Base-by-base conservation (phyloP, 2,329 filamentous ascomycete genomes). In the Sporothrix phasma region DNA sequence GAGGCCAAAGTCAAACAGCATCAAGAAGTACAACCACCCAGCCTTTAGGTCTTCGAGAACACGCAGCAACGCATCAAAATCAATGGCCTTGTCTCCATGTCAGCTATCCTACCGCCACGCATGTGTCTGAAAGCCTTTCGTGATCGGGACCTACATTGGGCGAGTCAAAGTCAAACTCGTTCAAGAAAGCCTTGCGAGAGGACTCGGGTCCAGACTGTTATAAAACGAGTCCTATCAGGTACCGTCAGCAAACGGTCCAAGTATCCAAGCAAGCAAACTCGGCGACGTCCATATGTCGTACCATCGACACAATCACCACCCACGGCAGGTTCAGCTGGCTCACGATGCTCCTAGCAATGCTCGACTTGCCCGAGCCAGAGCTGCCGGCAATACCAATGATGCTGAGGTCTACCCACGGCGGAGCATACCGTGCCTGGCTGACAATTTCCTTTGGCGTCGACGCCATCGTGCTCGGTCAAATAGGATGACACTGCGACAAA, bases 281-380 rank as follows among this genome's bases (percentile, higher is more conserved):
- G n/a, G 10, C 22, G n/a, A n/a, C n/a, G n/a, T n/a, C n/a, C n/a
- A n/a, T n/a, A n/a, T n/a, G n/a, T 72, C 78, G 72, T 81, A 93
- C 91, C 88, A 99, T 97, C 47, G 92, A 96, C 70, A 99, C 77
- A 76, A 99, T 97, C 59, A 97, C 92, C 67, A 99, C 94, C 93
- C 94, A 99, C 64, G 94, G 94, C 68, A 99, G 79, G 76, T 94
- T 96, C 70, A 99, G 79, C 71, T 89, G 88, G 71, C 84, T 88
- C 68, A 97, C 90, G 70, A 99, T 96, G 68, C 93, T 91, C 73
- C 95, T 84, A 37, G 94, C 92, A 62, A 99, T 79, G 6, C 92
- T 97, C 6, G 93, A 97, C 80, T 99, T 99, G 65, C 93, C 79
- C 29, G 93, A 97, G 47, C 94, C 94, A 31, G 93, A 97, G 76